Evolutionary conservation across 257 asterid genomes (phyloP).

Genomic region (Rubia yunnanensis): DNA sequence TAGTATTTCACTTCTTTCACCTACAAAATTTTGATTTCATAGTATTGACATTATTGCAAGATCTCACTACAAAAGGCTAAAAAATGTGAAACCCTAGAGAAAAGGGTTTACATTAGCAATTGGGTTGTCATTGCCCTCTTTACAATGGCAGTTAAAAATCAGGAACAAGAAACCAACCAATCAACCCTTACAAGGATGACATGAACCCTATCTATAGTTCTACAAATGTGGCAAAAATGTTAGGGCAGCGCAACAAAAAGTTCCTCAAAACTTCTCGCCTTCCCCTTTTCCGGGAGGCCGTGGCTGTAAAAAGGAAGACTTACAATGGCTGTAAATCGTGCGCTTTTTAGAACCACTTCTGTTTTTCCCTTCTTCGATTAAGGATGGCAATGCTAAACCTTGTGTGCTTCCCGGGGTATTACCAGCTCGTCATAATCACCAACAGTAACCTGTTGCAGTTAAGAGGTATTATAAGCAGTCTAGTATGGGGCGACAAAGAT

Average conservation of each 20-base stretch:
- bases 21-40: too few relatives aligned
- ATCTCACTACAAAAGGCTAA: neutral
- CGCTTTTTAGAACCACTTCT: neutral
- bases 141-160: neutral
- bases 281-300: neutral
- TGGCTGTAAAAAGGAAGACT: neutral
- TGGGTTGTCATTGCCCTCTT: neutral
- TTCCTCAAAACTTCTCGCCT: neutral
- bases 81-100: neutral
- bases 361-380: neutral
- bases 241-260: neutral
- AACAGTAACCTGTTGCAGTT: constrained; percentile 51
- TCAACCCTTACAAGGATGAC: neutral
- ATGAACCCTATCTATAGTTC: neutral
- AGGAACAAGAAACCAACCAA: neutral
- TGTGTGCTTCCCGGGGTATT: constrained; percentile 63
- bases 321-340: neutral
- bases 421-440: constrained; percentile 63
- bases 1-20: too few relatives aligned
- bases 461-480: constrained; percentile 5
- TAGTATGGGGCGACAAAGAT: neutral
- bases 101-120: neutral
- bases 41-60: too few relatives aligned
- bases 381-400: constrained; percentile 18
- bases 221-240: neutral